A percentile compares a stretch with the other conserved stretches of the same genome.
Conservation (phyloP, 139 green algal genomes). For the Asterochloris erici region DNA sequence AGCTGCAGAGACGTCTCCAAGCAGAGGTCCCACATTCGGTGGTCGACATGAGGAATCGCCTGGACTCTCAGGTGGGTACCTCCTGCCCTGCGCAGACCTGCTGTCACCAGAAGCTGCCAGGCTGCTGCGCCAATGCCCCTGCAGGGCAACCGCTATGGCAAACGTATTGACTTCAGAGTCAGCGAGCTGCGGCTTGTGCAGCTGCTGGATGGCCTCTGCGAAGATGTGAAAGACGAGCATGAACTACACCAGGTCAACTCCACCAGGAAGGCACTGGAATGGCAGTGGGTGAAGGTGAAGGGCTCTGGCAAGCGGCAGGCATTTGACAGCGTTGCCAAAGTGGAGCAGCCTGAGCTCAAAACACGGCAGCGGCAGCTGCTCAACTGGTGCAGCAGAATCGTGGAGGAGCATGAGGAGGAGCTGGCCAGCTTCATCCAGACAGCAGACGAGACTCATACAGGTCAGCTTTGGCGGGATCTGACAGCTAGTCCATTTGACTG, state of each 20-base stretch:
- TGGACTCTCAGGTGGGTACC: conserved; percentile 44
- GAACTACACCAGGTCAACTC: conserved; percentile 6
- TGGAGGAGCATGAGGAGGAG: conserved; percentile 59
- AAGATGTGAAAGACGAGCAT: conserved; percentile 52
- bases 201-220: conserved; percentile 70
- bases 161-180: conserved; percentile 74
- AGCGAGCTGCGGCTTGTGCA: conserved; percentile 65
- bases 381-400: conserved; percentile 46
- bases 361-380: conserved; percentile 29
- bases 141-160: conserved; percentile 77
- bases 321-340: not conserved
- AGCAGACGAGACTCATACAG: too few species aligned
- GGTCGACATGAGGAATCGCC: conserved; percentile 76
- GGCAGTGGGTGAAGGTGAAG: not conserved
- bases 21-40: conserved; percentile 66
- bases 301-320: not conserved
- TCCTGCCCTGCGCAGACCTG: too few species aligned
- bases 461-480: too few species aligned
- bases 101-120: too few species aligned
- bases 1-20: conserved; percentile 44
- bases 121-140: too few species aligned
- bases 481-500: too few species aligned
- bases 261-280: not conserved
- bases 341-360: conserved; percentile 30
- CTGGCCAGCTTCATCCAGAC: conserved; percentile 1